Evolutionary conservation across 2,329 filamentous ascomycete species (phyloP).

Genomic region (Canariomyces notabilis): DNA sequence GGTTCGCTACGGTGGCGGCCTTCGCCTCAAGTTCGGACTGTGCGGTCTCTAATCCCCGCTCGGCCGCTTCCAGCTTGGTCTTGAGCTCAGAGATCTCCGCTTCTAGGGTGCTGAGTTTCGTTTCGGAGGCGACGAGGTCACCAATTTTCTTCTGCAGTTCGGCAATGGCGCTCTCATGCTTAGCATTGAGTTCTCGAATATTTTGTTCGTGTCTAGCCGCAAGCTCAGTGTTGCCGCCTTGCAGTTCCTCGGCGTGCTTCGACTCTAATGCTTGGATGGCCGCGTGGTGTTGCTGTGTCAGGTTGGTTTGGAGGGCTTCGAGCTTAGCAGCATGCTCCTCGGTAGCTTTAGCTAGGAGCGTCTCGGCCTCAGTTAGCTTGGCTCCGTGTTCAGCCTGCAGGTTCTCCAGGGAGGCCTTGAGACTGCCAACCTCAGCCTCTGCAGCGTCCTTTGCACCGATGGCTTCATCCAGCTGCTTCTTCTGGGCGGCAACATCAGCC

Average conservation of each 20-base stretch:
- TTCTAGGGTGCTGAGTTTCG: slow-evolving; percentile 47
- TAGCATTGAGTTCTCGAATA: slow-evolving; percentile 45
- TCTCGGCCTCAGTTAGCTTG: slow-evolving; percentile 35
- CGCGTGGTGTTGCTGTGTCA: slow-evolving; percentile 47
- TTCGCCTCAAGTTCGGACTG: slow-evolving; percentile 42
- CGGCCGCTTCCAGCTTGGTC: slow-evolving; percentile 42
- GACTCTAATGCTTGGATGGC: slow-evolving; percentile 47
- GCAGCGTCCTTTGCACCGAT: slow-evolving; percentile 45
- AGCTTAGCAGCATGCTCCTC: slow-evolving; percentile 48
- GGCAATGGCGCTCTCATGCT: slow-evolving; percentile 43
- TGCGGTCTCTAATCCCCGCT: slow-evolving; percentile 40
- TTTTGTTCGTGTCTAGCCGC: slow-evolving; percentile 44
- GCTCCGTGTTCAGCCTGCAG: slow-evolving; percentile 38
- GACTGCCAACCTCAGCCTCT: slow-evolving; percentile 42
- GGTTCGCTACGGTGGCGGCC: slow-evolving; percentile 34
- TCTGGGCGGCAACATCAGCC: slow-evolving; percentile 46
- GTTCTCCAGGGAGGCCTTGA: slow-evolving; percentile 48
- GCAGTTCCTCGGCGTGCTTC: slow-evolving; percentile 49
- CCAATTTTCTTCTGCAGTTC: slow-evolving; percentile 53
- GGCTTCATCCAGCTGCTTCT: slow-evolving; percentile 45
- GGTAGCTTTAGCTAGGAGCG: slow-evolving; percentile 34
- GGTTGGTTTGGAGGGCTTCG: slow-evolving; percentile 43
- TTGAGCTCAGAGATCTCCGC: slow-evolving; percentile 48
- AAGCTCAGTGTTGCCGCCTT: slow-evolving; percentile 41
- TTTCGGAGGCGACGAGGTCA: slow-evolving; percentile 42